phyloP scores from a whole-genome alignment of 129 eudicot species.

The Chrysanthemum lavandulifolium region DNA sequence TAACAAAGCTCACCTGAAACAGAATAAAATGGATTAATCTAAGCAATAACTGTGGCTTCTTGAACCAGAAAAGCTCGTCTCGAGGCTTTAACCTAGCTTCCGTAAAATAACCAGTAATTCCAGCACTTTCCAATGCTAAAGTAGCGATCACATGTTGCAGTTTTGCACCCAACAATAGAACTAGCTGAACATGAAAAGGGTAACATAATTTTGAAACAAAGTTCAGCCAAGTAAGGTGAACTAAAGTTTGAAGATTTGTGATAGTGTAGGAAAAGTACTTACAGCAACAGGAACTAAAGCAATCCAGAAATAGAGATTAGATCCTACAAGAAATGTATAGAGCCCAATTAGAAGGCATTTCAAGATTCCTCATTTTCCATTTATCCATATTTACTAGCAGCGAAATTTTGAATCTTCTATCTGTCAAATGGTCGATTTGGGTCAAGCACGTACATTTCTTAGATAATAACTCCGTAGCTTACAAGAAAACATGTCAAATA shows the following conservation, averaged over 20 bases:
- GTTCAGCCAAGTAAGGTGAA: background rate
- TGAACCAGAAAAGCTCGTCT: conserved; percentile 89
- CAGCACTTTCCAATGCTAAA: conserved; percentile 80
- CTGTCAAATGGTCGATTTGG: no score
- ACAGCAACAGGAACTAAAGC: conserved; percentile 73
- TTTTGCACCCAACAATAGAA: conserved; percentile 70
- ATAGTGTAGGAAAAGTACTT: conserved; percentile 31
- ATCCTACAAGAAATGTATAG: conserved; percentile 50
- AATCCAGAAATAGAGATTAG: conserved; percentile 87
- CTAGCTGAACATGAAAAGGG: conserved; percentile 42
- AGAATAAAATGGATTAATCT: conserved; percentile 71
- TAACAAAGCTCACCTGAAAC: conserved; percentile 57
- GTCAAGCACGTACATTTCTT: no score
- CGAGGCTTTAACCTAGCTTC: conserved; percentile 69
- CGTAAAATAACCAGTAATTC: conserved; percentile 46
- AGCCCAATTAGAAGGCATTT: background rate
- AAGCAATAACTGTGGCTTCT: conserved; percentile 67
- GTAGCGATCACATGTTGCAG: conserved; percentile 85
- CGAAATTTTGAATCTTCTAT: no score
- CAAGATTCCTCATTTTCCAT: background rate
- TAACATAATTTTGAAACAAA: background rate
- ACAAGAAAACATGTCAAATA: no score
- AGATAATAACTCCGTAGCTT: no score
- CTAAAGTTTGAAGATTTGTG: no score
- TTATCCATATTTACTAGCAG: background rate